A percentile compares a stretch with the other conserved stretches of the same genome.
These are phyloP conservation scores for Theobroma cacao DNA, from an alignment of 345 rosid genomes.

Conservation along the genomic window DNA sequence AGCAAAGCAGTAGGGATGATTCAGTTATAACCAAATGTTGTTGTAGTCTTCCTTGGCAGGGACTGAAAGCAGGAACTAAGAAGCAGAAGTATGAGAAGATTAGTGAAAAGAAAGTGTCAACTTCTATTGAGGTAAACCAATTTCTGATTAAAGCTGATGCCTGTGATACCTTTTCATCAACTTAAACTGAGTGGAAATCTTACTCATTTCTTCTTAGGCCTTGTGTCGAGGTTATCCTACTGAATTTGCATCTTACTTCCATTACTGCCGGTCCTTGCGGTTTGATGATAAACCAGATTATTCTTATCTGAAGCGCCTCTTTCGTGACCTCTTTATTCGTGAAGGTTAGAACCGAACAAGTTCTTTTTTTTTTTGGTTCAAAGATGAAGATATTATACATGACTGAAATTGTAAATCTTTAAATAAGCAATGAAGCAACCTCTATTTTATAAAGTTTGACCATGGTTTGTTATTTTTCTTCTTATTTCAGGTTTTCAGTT, in stretches of 20 bases:
- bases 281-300: slow-evolving; percentile 81
- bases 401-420: background rate
- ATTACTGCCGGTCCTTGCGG: slow-evolving; percentile 65
- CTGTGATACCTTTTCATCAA: background rate
- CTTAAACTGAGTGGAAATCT: background rate
- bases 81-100: slow-evolving; percentile 97
- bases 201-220: slow-evolving; percentile 34
- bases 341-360: slow-evolving; percentile 40
- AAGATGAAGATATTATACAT: background rate
- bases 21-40: slow-evolving; percentile 21
- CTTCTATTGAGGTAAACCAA: slow-evolving; percentile 60
- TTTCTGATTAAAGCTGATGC: background rate
- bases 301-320: slow-evolving; percentile 63
- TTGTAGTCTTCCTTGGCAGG: slow-evolving; percentile 97
- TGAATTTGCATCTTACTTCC: slow-evolving; percentile 80
- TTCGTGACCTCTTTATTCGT: slow-evolving; percentile 73
- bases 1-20: background rate
- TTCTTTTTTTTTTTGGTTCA: background rate
- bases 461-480: background rate
- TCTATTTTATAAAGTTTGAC: background rate
- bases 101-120: slow-evolving; percentile 96
- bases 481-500: slow-evolving; percentile 66
- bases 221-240: slow-evolving; percentile 74
- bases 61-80: slow-evolving; percentile 95
- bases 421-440: background rate